phyloP scores from a whole-genome alignment of 176 grass and related monocot species.

The Carex kokanica region DNA sequence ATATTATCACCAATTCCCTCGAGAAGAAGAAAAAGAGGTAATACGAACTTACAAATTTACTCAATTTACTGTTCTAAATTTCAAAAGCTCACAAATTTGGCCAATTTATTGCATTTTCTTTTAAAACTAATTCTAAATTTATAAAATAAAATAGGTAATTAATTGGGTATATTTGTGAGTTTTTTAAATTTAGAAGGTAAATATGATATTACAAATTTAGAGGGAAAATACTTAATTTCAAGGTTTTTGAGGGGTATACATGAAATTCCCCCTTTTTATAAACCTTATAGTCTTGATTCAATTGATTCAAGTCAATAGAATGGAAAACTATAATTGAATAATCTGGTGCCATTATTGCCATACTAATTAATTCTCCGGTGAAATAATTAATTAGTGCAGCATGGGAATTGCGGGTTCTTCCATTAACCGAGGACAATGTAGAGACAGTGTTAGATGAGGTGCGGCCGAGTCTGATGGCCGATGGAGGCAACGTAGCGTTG shows the following conservation, averaged over 20 bases:
- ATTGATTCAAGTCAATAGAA: neutral
- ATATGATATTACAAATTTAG: too few relatives aligned
- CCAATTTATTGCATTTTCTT: too few relatives aligned
- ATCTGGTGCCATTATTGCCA: neutral
- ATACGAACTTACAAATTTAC: neutral
- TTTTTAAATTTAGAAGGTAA: too few relatives aligned
- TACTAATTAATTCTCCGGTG: neutral
- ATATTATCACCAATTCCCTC: neutral
- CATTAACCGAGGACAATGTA: constrained; percentile 83
- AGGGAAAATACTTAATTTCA: too few relatives aligned
- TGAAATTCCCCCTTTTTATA: too few relatives aligned
- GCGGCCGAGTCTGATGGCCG: constrained; percentile 81
- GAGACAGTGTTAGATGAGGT: constrained; percentile 83
- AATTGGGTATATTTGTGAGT: too few relatives aligned
- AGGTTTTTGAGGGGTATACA: too few relatives aligned
- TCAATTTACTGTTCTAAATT: too few relatives aligned
- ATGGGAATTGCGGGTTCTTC: constrained; percentile 53
- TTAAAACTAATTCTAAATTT: too few relatives aligned
- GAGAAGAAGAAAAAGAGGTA: constrained; percentile 10
- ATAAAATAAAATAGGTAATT: too few relatives aligned
- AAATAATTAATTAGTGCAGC: constrained; percentile 28
- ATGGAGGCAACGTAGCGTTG: constrained; percentile 86
- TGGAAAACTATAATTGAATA: neutral
- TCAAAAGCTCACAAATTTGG: too few relatives aligned
- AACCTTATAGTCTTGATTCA: neutral